A percentile compares a stretch with the other conserved stretches of the same genome.
Evolutionary conservation across 176 grass and related monocot genomes (phyloP).

Genomic region (Ananas comosus): DNA sequence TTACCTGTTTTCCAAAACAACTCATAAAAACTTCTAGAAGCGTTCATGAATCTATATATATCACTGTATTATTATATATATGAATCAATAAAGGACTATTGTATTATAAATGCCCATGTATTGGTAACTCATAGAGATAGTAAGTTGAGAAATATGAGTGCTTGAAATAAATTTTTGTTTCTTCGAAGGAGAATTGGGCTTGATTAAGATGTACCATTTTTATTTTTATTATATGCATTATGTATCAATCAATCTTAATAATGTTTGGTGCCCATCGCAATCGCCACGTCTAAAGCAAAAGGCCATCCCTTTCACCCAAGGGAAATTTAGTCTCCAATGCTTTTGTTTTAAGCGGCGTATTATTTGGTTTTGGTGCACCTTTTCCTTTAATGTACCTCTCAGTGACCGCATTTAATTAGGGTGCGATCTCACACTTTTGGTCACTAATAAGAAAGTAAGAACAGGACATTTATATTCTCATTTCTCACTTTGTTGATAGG

Average conservation of each 20-base stretch:
- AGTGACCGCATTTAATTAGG: slow-evolving; percentile 14
- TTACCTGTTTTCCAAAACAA: too few species aligned
- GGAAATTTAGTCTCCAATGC: neutral
- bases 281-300: slow-evolving; percentile 26
- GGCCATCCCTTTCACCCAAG: slow-evolving; percentile 11
- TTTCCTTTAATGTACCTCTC: slow-evolving; percentile 18
- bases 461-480: too few species aligned
- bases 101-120: too few species aligned
- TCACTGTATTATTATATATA: too few species aligned
- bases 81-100: too few species aligned
- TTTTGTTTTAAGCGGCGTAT: slow-evolving; percentile 11
- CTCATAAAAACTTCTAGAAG: too few species aligned
- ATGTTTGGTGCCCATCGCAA: slow-evolving; percentile 18
- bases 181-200: too few species aligned
- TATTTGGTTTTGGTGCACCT: neutral
- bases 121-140: too few species aligned
- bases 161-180: too few species aligned
- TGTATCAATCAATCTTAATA: slow-evolving; percentile 18
- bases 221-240: slow-evolving; percentile 21
- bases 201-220: neutral
- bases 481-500: too few species aligned
- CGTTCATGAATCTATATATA: too few species aligned
- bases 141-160: too few species aligned
- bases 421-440: neutral
- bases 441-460: neutral